Base-by-base conservation (phyloP, 768 basidiomycete genomes). In the Boletus patriciae region DNA sequence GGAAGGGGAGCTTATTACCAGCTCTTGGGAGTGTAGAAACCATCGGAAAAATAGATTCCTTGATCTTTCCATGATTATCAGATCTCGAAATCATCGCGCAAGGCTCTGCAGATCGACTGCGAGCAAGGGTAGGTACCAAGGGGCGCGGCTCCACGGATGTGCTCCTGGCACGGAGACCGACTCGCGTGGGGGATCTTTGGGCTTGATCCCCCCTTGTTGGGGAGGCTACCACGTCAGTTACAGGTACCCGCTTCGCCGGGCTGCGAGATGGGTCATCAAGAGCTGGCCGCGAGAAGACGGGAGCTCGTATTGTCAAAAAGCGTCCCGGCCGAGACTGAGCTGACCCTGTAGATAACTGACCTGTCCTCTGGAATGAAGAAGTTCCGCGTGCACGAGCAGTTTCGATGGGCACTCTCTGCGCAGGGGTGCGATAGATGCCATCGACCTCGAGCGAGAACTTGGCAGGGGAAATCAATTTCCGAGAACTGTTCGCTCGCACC, bases 341-440 rank as follows among this genome's bases (percentile, higher is more conserved):
- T 34, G 67, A 56, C 16, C 38, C 55, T 11, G 54, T 52, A 44
- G 73, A 69, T 15, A 78, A 61, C 25, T 75, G 76, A 38, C 70
- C 66, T 5, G 73, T 73, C 60, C 81, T 83, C 58, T 77, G 73
- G 3, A 80, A 74, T 0, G 83, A 84, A 21, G 81, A 65, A 53
- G 78, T 77, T 5, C 82, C 82, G 43, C 78, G 75, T 9, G 73
- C 71, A 55, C 84, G 70, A 3, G 80, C 83, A 59, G 83, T 71
- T 38, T 77, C 71, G 7, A 88, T 77, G 16, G 82, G 80, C 47
- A 90, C 80, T 55, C 88, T 78, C 46, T 83, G 80, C 3, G 88
- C 87, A 40, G 88, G 88, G 5, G 86, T 85, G 42, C 79, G 79
- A 48, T 66, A 62, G 11, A 73, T 66, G 40, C 83, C 78, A 46